These are phyloP conservation scores for Scutellaria galericulata DNA, from an alignment of 257 asterid species.

Conservation along the genomic window DNA sequence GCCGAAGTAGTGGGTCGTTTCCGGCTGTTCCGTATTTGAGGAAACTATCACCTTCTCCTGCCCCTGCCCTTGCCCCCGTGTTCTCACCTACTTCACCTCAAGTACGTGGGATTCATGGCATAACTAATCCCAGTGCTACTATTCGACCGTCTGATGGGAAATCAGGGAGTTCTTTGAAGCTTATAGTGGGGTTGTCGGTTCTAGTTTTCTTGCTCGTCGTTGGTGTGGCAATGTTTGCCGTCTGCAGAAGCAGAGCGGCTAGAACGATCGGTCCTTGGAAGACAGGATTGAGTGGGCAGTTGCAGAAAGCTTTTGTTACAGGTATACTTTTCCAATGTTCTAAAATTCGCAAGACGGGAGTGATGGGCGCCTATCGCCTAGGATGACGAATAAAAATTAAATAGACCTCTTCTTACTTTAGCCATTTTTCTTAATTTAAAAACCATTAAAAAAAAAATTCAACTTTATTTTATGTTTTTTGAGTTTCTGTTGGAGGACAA, in stretches of 20 bases:
- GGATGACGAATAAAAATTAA: too few relatives aligned
- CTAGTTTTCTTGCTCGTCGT: slow-evolving; percentile 46
- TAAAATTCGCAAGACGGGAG: too few relatives aligned
- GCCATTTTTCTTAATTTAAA: too few relatives aligned
- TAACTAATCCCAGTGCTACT: slow-evolving; percentile 37
- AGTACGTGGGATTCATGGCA: slow-evolving; percentile 12
- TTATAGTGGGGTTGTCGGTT: slow-evolving; percentile 48
- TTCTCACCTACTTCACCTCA: slow-evolving; percentile 30
- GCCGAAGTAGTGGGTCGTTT: slow-evolving; percentile 90
- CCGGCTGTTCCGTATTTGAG: slow-evolving; percentile 59
- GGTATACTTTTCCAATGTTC: slow-evolving; percentile 50
- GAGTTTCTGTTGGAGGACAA: too few relatives aligned
- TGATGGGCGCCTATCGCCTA: too few relatives aligned
- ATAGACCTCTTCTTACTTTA: too few relatives aligned
- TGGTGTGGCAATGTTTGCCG: slow-evolving; percentile 40
- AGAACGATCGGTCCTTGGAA: slow-evolving; percentile 80
- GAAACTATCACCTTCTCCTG: slow-evolving; percentile 48
- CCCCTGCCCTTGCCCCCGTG: slow-evolving; percentile 38
- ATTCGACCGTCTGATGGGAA: slow-evolving; percentile 36
- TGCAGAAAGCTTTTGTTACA: slow-evolving; percentile 90
- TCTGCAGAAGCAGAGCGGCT: slow-evolving; percentile 69
- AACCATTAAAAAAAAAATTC: too few relatives aligned
- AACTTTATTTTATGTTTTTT: too few relatives aligned
- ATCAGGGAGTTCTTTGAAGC: slow-evolving; percentile 49
- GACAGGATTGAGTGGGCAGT: slow-evolving; percentile 90